Evolutionary conservation across 257 asterid species (phyloP), one percentile per base, ranked within the genome.

Genomic region (Henckelia pumila): DNA sequence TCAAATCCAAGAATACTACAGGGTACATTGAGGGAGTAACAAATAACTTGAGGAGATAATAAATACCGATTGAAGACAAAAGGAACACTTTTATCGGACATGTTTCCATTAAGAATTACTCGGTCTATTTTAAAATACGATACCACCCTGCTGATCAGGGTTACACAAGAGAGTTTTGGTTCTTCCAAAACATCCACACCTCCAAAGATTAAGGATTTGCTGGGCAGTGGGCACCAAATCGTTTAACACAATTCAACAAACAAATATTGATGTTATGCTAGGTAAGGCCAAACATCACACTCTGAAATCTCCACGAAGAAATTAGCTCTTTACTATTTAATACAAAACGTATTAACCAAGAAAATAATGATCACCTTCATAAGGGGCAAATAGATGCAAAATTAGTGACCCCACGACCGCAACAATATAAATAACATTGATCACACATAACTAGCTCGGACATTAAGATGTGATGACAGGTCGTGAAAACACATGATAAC

Each of bases 371-470:
- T 16, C 8, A 1, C 55, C 55, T 16, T 47, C 8, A 17, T 1
- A 47, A 47, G 20, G 21, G 21, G 8, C 55, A 47, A 16, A 47
- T 47, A 47, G 2, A 17, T 5, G 50, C 19, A 47, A 47, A 40
- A 16, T 17, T 21, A 47, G 55, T 5, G 0, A 17, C 55, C 8
- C 55, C 0, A 2, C 1, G 8, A 47, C 8, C 0, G 8, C 1
- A 2, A 47, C 8, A 2, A 47, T 17, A 47, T 47, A 14, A 47
- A 47, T 47, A 16, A 8, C 55, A 16, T 47, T 1, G 0, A 47
- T 47, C 53, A 16, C 16, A n/a, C 63, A 66, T 37, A 26, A 28
- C 29, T 10, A 57, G 71, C 6, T 55, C 9, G 21, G 64, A 55
- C 55, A 61, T 49, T 52, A 29, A 47, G 24, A 19, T 40, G 55